phyloP scores from a whole-genome alignment of 2,329 filamentous ascomycete genomes.

The Parastagonospora nodorum region DNA sequence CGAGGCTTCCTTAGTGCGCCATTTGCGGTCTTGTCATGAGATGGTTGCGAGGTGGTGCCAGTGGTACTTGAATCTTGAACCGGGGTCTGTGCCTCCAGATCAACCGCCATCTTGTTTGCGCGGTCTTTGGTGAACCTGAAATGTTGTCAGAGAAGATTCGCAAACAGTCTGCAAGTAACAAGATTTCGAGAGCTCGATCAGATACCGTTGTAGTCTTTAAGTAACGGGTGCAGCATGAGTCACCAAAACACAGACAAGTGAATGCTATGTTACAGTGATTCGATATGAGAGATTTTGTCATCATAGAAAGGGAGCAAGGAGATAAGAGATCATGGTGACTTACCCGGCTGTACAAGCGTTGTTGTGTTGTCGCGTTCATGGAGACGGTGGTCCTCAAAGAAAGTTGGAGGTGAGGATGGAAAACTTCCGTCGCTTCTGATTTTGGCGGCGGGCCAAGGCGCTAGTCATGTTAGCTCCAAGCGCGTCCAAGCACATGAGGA shows the following conservation, averaged over 20 bases:
- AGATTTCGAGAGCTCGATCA: slow-evolving; percentile 21
- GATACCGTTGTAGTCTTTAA: slow-evolving; percentile 49
- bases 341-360: slow-evolving; percentile 1
- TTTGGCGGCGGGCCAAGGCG: neutral
- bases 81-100: slow-evolving; percentile 10
- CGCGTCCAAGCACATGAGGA: no score
- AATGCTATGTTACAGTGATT: slow-evolving; percentile 31
- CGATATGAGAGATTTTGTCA: slow-evolving; percentile 35
- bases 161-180: neutral
- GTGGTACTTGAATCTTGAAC: slow-evolving; percentile 10
- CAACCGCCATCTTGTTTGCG: slow-evolving; percentile 19
- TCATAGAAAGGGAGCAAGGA: slow-evolving; percentile 18
- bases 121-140: slow-evolving; percentile 14
- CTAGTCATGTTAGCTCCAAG: no score
- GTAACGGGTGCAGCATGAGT: slow-evolving; percentile 40
- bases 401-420: neutral
- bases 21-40: slow-evolving; percentile 21
- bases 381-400: neutral
- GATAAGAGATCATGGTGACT: neutral
- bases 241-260: slow-evolving; percentile 36
- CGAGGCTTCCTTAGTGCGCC: slow-evolving; percentile 31
- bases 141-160: slow-evolving; percentile 10
- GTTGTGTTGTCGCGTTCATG: slow-evolving; percentile 1
- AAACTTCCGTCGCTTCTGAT: neutral
- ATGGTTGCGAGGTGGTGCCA: slow-evolving; percentile 5